These are phyloP conservation scores for Harringtonia lauricola DNA, from an alignment of 2,329 filamentous ascomycete species.

Conservation along the genomic window DNA sequence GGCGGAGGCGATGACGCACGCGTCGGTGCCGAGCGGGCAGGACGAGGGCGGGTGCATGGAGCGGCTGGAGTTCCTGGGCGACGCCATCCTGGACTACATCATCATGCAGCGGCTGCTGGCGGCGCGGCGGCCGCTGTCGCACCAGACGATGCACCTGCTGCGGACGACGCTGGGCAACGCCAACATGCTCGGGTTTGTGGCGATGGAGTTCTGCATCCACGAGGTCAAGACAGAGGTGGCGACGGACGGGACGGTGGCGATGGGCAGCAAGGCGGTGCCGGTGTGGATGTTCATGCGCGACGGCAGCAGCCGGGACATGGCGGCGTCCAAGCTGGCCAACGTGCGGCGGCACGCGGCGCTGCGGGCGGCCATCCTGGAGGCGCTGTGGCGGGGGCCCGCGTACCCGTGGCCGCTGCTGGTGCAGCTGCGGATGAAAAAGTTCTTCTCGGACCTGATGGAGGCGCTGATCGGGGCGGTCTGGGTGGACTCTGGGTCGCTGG, in stretches of 20 bases:
- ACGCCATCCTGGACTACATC: constrained; percentile 72
- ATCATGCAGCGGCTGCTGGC: constrained; percentile 34
- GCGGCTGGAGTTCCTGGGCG: constrained; percentile 78
- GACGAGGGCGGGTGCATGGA: constrained; percentile 45
- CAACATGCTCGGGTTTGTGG: constrained; percentile 66
- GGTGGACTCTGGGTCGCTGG: constrained; percentile 61
- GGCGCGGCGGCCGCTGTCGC: constrained; percentile 26
- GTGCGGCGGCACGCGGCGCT: constrained; percentile 36
- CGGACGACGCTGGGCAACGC: constrained; percentile 70
- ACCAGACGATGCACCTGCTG: constrained; percentile 61
- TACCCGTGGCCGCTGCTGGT: constrained; percentile 74
- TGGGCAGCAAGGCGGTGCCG: constrained; percentile 16
- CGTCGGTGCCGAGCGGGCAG: constrained; percentile 38
- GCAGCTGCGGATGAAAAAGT: constrained; percentile 57
- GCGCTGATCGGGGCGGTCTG: constrained; percentile 71
- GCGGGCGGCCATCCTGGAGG: constrained; percentile 34
- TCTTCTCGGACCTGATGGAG: constrained; percentile 77
- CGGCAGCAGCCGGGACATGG: constrained; percentile 32
- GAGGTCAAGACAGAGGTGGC: constrained; percentile 13
- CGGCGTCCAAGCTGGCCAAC: constrained; percentile 14
- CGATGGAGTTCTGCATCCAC: constrained; percentile 40
- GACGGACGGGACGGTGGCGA: background rate
- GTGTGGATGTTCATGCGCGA: constrained; percentile 65
- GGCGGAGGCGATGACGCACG: constrained; percentile 71
- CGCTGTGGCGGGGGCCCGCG: constrained; percentile 33